Conservation (phyloP, 2,329 filamentous ascomycete genomes). For the Juglanconis sp. region DNA sequence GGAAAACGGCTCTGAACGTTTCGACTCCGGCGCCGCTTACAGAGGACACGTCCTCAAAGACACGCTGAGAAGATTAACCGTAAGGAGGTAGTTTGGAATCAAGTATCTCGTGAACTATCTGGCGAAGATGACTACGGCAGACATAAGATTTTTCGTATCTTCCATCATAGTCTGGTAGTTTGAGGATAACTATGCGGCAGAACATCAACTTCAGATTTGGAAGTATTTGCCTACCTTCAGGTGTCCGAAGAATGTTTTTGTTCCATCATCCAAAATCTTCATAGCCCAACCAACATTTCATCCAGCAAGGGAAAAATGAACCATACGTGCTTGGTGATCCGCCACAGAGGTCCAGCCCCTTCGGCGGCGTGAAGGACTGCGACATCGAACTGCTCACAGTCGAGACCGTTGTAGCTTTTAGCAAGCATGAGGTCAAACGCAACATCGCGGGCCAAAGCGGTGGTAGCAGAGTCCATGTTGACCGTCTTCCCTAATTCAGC, state of each 20-base stretch:
- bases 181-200: too few relatives aligned
- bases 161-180: neutral
- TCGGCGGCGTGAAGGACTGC: constrained; percentile 8
- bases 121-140: constrained; percentile 20
- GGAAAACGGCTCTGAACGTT: constrained; percentile 33
- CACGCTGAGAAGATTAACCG: constrained; percentile 21
- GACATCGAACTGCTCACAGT: constrained; percentile 14
- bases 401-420: constrained; percentile 17
- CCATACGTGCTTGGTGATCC: constrained; percentile 20
- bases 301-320: constrained; percentile 16
- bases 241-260: constrained; percentile 5
- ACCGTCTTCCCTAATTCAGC: neutral
- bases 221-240: neutral
- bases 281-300: neutral
- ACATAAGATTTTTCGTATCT: constrained; percentile 4
- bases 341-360: constrained; percentile 17
- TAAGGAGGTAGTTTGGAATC: constrained; percentile 27
- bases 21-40: constrained; percentile 35
- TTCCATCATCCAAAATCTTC: constrained; percentile 4
- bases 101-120: constrained; percentile 29
- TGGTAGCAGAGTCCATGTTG: constrained; percentile 18
- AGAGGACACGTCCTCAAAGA: constrained; percentile 31
- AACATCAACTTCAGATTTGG: neutral
- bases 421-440: constrained; percentile 17
- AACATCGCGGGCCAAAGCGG: constrained; percentile 18